Conservation (phyloP, 2,329 filamentous ascomycete species). For the Lecanicillium sp. region DNA sequence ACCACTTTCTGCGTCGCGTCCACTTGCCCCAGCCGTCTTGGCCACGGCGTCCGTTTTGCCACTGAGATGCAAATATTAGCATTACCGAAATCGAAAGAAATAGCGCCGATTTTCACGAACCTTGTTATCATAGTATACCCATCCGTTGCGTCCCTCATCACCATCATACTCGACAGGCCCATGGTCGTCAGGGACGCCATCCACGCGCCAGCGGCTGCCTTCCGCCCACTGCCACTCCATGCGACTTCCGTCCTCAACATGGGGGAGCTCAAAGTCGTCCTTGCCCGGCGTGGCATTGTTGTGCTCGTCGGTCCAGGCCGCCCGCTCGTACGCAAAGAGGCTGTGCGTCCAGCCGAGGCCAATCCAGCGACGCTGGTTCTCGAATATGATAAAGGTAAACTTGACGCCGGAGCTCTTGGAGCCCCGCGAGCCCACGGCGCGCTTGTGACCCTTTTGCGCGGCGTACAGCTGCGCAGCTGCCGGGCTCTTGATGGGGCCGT, state of each 20-base stretch:
- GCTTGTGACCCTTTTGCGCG: constrained; percentile 12
- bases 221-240: constrained; percentile 70
- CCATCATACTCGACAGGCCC: constrained; percentile 42
- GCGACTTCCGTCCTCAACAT: constrained; percentile 50
- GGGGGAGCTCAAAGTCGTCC: constrained; percentile 58
- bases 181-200: constrained; percentile 55
- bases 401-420: constrained; percentile 71
- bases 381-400: constrained; percentile 94
- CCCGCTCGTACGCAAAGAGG: constrained; percentile 82
- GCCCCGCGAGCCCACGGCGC: constrained; percentile 23
- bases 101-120: constrained; percentile 34
- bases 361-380: constrained; percentile 93
- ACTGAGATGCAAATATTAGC: too few relatives aligned
- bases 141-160: constrained; percentile 63
- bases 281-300: constrained; percentile 71
- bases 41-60: constrained; percentile 79
- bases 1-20: constrained; percentile 91
- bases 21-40: constrained; percentile 91
- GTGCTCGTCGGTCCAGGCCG: constrained; percentile 94
- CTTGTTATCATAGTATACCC: constrained; percentile 99
- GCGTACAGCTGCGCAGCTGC: constrained; percentile 12
- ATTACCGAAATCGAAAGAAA: neutral
- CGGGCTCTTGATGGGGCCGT: constrained; percentile 37
- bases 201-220: constrained; percentile 80
- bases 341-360: constrained; percentile 92